Percentiles rank a stretch among this genome's conserved stretches.
phyloP scores from a whole-genome alignment of 352 stramenopile species.

The Globisporangium abappressorium region DNA sequence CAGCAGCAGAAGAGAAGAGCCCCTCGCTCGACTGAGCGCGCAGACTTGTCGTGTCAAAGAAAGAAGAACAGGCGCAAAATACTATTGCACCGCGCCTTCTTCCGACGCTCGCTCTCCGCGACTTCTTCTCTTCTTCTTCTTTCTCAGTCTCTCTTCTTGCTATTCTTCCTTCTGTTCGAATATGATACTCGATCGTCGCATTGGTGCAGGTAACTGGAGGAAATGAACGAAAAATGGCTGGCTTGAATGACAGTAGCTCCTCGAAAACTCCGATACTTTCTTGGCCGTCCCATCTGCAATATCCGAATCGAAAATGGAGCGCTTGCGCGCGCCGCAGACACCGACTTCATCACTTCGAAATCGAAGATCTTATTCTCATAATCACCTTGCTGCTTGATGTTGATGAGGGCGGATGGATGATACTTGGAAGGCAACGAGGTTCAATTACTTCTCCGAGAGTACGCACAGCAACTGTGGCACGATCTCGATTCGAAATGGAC shows the following conservation, averaged over 20 bases:
- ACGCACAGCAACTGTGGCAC: constrained; percentile 68
- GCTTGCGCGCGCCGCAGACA: not conserved
- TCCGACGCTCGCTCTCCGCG: constrained; percentile 5
- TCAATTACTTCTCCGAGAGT: constrained; percentile 72
- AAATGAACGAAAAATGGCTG: not conserved
- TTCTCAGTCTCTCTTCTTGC: not conserved
- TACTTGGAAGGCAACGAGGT: not conserved
- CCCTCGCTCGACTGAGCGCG: not conserved
- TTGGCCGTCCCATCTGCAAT: not conserved
- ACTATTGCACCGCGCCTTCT: constrained; percentile 1
- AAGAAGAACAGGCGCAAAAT: not conserved
- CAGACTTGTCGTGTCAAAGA: not conserved
- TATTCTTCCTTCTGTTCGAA: not conserved
- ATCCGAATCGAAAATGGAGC: constrained; percentile 5
- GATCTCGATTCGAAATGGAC: constrained; percentile 70
- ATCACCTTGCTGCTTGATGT: not conserved
- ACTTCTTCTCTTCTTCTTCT: not conserved
- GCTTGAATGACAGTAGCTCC: not conserved
- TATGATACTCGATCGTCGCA: not conserved
- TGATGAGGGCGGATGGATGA: not conserved
- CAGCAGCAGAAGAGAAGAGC: not conserved
- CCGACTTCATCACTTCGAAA: not conserved
- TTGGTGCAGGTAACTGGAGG: not conserved
- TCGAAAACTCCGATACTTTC: not conserved
- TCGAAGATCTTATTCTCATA: not conserved